Evolutionary conservation across 805 yeast species (phyloP), one percentile per base, ranked within the genome.

Genomic region (Cyberlindnera mississippiensis): DNA sequence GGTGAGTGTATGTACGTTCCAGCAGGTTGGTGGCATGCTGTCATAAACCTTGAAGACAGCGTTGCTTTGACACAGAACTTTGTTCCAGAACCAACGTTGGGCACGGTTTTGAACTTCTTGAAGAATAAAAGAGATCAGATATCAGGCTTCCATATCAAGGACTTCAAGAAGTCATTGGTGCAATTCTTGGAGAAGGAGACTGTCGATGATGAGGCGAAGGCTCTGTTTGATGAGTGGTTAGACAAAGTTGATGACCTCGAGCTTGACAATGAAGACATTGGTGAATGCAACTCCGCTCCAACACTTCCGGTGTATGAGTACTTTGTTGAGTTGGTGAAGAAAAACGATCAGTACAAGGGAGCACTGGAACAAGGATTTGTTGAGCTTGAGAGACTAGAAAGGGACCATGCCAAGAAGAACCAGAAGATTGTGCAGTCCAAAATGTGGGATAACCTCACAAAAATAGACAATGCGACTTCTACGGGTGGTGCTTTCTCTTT

Each of bases 11-110:
- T 88, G 72, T 78, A 84, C 59, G 97, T 89, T 7, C 97, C 97
- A 3, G 73, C 89, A n/a, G 95, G 95, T 1, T 89, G 97, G 97
- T 89, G 97, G 97, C 97, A 89, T 67, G 69, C 80, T 35, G 97
- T 90, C 24, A 85, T 89, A n/a, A 89, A 89, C 53, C 56, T 89
- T 11, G 85, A 82, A 44, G 88, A 83, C 56, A 70, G 80, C n/a
- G 80, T 89, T 15, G 97, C 96, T 0, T 63, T 89, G 53, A 89
- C 97, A 0, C 95, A 87, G 50, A 89, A 89, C 60, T 89, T 90
- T 61, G 90, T 87, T 10, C 95, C 96, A 0, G 58, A 59, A 31
- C 71, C 76, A 33, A 77, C 78, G 45, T 60, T 89, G 28, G 68
- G 73, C n/a, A 66, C 71, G 28, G 93, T 79, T 3, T 64, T 86